Conservation (phyloP, 139 green algal genomes). For the Chlamydomonas urium region DNA sequence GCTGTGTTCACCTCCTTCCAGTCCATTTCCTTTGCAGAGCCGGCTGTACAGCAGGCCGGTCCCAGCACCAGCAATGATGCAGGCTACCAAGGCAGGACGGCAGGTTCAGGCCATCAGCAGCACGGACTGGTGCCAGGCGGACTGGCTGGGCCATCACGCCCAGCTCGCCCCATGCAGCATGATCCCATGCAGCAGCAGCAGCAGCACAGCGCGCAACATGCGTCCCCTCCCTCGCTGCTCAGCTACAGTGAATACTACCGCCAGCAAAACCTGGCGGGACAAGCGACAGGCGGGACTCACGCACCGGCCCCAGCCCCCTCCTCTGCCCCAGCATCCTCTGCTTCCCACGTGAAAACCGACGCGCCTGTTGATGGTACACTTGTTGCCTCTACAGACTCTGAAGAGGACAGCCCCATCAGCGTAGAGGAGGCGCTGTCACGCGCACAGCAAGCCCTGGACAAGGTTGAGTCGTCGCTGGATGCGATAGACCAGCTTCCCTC, state of each 20-base stretch:
- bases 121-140: too few species aligned
- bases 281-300: neutral
- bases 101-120: too few species aligned
- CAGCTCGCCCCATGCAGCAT: too few species aligned
- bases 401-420: neutral
- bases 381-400: neutral
- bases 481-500: conserved; percentile 25
- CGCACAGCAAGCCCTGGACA: conserved; percentile 28
- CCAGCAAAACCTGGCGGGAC: too few species aligned
- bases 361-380: neutral
- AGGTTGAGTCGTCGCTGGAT: conserved; percentile 34
- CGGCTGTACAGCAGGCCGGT: too few species aligned
- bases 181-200: too few species aligned
- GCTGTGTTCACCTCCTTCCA: too few species aligned
- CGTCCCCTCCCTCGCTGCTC: neutral
- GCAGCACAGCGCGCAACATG: too few species aligned
- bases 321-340: neutral
- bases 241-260: conserved; percentile 3
- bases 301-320: neutral
- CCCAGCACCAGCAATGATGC: too few species aligned
- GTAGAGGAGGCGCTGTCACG: conserved; percentile 26
- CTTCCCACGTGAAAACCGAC: neutral
- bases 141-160: too few species aligned
- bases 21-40: too few species aligned
- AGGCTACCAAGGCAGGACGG: too few species aligned